Conservation (phyloP, 495 filamentous ascomycete species). For the Trichoderma reesei region DNA sequence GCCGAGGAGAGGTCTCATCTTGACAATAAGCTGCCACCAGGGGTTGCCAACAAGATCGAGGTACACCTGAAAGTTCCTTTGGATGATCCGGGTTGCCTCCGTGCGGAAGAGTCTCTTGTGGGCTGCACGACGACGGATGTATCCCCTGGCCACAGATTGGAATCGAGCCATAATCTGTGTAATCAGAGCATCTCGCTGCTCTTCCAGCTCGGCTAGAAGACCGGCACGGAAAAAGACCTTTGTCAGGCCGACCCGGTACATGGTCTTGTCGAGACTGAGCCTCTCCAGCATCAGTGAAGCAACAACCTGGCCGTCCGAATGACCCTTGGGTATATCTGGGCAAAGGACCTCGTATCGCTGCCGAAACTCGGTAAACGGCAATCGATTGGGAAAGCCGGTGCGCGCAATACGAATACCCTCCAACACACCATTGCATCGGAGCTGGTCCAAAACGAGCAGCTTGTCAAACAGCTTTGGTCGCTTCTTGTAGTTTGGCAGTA, state of each 20-base stretch:
- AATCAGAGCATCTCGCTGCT: slow-evolving; percentile 85
- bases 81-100: slow-evolving; percentile 90
- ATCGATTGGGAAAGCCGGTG: slow-evolving; percentile 94
- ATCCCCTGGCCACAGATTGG: slow-evolving; percentile 84
- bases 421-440: slow-evolving; percentile 96
- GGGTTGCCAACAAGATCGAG: slow-evolving; percentile 80
- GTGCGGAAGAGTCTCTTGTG: slow-evolving; percentile 89
- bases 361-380: slow-evolving; percentile 87
- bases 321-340: slow-evolving; percentile 76
- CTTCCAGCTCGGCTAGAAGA: slow-evolving; percentile 92
- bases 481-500: slow-evolving; percentile 97
- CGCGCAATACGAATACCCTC: slow-evolving; percentile 96
- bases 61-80: slow-evolving; percentile 84
- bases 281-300: slow-evolving; percentile 84
- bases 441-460: slow-evolving; percentile 83
- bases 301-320: slow-evolving; percentile 79
- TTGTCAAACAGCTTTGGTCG: slow-evolving; percentile 86
- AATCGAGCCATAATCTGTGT: slow-evolving; percentile 89
- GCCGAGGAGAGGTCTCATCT: slow-evolving; percentile 90
- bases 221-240: slow-evolving; percentile 98
- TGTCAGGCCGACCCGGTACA: slow-evolving; percentile 89
- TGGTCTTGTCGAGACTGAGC: slow-evolving; percentile 68
- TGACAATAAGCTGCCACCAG: slow-evolving; percentile 94
- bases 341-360: slow-evolving; percentile 97
- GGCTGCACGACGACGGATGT: slow-evolving; percentile 74